These are phyloP conservation scores for Saccharomyces pastorianus DNA, from an alignment of 1,139 yeast species.

Conservation along the genomic window DNA sequence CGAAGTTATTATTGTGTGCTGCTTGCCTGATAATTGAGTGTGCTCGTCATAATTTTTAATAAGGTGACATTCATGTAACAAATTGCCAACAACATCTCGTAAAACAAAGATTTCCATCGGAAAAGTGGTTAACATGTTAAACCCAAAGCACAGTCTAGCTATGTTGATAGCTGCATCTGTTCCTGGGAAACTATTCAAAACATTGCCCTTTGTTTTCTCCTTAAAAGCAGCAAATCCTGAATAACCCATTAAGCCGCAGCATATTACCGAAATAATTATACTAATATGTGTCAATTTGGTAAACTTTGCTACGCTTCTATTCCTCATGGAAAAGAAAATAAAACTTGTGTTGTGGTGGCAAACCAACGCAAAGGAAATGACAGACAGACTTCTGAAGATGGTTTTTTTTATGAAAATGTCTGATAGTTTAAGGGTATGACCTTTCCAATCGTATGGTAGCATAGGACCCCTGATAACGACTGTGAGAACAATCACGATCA, in stretches of 20 bases:
- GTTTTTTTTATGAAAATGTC: slow-evolving; percentile 55
- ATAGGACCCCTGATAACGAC: slow-evolving; percentile 71
- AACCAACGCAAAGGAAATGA: slow-evolving; percentile 86
- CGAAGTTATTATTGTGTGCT: slow-evolving; percentile 64
- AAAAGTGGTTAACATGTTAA: slow-evolving; percentile 89
- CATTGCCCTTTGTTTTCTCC: slow-evolving; percentile 73
- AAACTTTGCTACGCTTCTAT: slow-evolving; percentile 70
- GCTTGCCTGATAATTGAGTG: slow-evolving; percentile 37
- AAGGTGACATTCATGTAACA: slow-evolving; percentile 35
- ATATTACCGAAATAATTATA: slow-evolving; percentile 70
- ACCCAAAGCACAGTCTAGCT: slow-evolving; percentile 86
- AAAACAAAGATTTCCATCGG: slow-evolving; percentile 88
- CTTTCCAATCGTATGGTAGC: slow-evolving; percentile 41
- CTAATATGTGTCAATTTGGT: slow-evolving; percentile 74
- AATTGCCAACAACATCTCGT: slow-evolving; percentile 70
- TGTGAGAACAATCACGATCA: slow-evolving; percentile 67
- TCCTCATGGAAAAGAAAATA: slow-evolving; percentile 73
- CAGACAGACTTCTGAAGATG: slow-evolving; percentile 81
- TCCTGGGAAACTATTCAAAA: slow-evolving; percentile 75
- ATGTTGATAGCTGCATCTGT: slow-evolving; percentile 67
- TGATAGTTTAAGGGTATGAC: slow-evolving; percentile 36
- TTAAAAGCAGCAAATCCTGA: slow-evolving; percentile 74
- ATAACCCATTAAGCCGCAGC: slow-evolving; percentile 71
- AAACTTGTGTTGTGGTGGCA: slow-evolving; percentile 92
- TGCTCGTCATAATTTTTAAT: slow-evolving; percentile 25